phyloP scores from a whole-genome alignment of 805 yeast species.

The Lipomyces yamanashiensis region DNA sequence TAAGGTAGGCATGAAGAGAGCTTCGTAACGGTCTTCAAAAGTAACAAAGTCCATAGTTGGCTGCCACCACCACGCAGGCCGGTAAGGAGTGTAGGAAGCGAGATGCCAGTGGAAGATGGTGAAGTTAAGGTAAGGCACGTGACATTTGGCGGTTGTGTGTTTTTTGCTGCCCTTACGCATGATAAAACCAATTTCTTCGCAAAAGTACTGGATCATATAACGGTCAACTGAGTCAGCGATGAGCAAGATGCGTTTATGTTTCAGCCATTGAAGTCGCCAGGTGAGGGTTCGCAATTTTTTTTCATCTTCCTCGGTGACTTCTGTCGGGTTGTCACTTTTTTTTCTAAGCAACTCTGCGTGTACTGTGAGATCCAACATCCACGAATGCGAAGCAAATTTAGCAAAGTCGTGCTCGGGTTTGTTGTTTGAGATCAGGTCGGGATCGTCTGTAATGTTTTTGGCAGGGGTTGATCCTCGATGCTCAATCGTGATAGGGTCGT shows the following conservation, averaged over 20 bases:
- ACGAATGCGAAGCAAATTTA: conserved; percentile 10
- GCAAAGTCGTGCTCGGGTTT: neutral
- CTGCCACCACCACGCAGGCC: conserved; percentile 36
- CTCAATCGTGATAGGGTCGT: conserved; percentile 8
- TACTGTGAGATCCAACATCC: conserved; percentile 11
- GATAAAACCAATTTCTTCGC: conserved; percentile 20
- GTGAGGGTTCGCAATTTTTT: neutral
- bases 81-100: conserved; percentile 26
- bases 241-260: conserved; percentile 24
- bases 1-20: conserved; percentile 22
- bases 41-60: conserved; percentile 24
- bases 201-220: conserved; percentile 27
- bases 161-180: neutral
- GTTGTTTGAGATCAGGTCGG: neutral
- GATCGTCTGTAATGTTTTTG: neutral
- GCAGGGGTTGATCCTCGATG: neutral
- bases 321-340: neutral
- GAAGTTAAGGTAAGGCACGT: conserved; percentile 27
- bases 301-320: neutral
- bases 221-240: conserved; percentile 36
- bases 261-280: conserved; percentile 26
- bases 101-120: conserved; percentile 35
- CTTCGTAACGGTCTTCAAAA: conserved; percentile 32
- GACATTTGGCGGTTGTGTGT: conserved; percentile 30
- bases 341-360: neutral